Percentiles rank a stretch among this genome's conserved stretches.
Conservation (phyloP, 139 green algal species). For the Ettlia oleoabundans region DNA sequence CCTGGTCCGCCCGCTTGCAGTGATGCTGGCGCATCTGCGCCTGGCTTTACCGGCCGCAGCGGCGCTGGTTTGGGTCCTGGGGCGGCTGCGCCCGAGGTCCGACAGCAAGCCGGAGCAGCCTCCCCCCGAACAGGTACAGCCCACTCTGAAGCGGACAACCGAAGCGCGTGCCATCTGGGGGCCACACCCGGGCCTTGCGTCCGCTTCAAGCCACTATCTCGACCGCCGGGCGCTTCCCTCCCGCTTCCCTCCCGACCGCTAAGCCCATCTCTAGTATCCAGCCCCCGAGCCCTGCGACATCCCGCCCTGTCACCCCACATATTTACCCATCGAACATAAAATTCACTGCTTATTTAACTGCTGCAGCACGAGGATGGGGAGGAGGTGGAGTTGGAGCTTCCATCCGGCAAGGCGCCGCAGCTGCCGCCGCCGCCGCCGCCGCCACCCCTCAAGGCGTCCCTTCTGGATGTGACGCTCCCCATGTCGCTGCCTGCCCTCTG, state of each 20-base stretch:
- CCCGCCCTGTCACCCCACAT: no score
- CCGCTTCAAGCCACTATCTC: no score
- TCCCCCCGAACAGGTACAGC: background rate
- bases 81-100: background rate
- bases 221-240: no score
- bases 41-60: background rate
- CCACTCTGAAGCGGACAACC: no score
- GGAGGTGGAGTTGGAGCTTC: slow-evolving; percentile 26
- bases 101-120: background rate
- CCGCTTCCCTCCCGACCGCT: no score
- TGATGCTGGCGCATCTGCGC: background rate
- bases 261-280: no score
- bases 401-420: background rate
- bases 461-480: slow-evolving; percentile 30
- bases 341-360: background rate
- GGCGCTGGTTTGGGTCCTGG: background rate
- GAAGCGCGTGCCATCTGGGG: no score
- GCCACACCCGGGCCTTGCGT: no score
- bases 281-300: no score
- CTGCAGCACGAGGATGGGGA: slow-evolving; percentile 19
- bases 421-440: slow-evolving; percentile 5
- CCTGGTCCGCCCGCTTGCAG: no score
- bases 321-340: no score
- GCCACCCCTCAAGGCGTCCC: slow-evolving; percentile 14
- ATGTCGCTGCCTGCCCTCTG: slow-evolving; percentile 18